These are phyloP conservation scores for Priceomyces medius DNA, from an alignment of 805 yeast species.

Conservation along the genomic window DNA sequence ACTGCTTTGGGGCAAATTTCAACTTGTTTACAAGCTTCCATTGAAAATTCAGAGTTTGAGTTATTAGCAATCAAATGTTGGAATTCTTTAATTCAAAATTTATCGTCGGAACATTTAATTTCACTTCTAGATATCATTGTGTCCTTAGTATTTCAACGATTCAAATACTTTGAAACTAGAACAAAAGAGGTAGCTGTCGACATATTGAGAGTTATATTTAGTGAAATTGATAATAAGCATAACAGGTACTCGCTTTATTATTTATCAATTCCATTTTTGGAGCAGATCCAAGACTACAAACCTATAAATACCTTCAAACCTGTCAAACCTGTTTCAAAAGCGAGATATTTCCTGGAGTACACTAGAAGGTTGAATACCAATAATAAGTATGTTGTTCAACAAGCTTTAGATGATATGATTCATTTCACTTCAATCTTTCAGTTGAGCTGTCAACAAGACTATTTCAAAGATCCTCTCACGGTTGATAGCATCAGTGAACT, in stretches of 20 bases:
- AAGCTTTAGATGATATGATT: conserved; percentile 64
- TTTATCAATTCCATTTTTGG: conserved; percentile 50
- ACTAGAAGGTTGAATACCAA: conserved; percentile 57
- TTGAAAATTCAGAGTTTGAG: conserved; percentile 62
- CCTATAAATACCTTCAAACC: conserved; percentile 19
- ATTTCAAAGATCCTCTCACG: conserved; percentile 32
- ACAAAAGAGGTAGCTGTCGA: conserved; percentile 52
- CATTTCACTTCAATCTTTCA: conserved; percentile 54
- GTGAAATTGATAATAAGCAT: conserved; percentile 30
- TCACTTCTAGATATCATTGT: conserved; percentile 72
- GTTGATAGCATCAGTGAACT: conserved; percentile 41
- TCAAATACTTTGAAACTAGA: conserved; percentile 49
- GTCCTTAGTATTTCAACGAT: conserved; percentile 70
- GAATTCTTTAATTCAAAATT: conserved; percentile 55
- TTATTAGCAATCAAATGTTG: conserved; percentile 66
- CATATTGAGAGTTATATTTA: conserved; percentile 42
- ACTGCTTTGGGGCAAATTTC: conserved; percentile 78
- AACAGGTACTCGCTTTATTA: conserved; percentile 51
- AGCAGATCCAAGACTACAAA: conserved; percentile 29
- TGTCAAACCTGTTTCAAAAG: conserved; percentile 29
- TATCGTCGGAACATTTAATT: conserved; percentile 56
- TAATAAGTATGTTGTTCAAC: conserved; percentile 69
- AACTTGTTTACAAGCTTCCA: conserved; percentile 78
- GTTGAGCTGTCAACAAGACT: conserved; percentile 44
- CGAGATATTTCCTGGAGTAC: conserved; percentile 48